Percentiles rank a stretch among this genome's conserved stretches.
Evolutionary conservation across 805 yeast species (phyloP).

Genomic region (Starmerella roubikii): DNA sequence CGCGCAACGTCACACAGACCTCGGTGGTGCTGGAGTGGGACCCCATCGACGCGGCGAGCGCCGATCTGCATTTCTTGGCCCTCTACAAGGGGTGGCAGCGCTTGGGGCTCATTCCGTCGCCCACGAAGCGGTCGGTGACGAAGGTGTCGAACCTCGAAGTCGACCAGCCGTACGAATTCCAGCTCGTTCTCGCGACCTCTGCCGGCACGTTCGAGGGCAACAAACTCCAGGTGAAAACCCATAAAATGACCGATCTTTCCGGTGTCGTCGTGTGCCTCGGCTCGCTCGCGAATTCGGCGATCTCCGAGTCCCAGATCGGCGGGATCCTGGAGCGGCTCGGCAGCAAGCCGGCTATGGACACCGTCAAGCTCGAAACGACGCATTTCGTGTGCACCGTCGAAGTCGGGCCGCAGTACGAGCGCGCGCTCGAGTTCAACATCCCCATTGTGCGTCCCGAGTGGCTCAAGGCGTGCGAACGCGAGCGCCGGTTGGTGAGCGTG

Average conservation of each 20-base stretch:
- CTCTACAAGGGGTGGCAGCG: slow-evolving; percentile 57
- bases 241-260: slow-evolving; percentile 86
- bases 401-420: slow-evolving; percentile 57
- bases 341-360: slow-evolving; percentile 61
- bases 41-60: slow-evolving; percentile 65
- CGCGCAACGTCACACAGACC: slow-evolving; percentile 80
- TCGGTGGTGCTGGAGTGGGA: slow-evolving; percentile 95
- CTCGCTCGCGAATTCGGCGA: slow-evolving; percentile 44
- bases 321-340: slow-evolving; percentile 56
- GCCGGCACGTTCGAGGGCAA: slow-evolving; percentile 77
- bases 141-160: slow-evolving; percentile 85
- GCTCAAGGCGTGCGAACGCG: slow-evolving; percentile 85
- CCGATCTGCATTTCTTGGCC: slow-evolving; percentile 60
- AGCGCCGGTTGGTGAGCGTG: slow-evolving; percentile 84
- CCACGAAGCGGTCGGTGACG: slow-evolving; percentile 61
- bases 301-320: slow-evolving; percentile 43
- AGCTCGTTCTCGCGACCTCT: slow-evolving; percentile 68
- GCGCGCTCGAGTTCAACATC: slow-evolving; percentile 72
- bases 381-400: slow-evolving; percentile 73
- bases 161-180: slow-evolving; percentile 68
- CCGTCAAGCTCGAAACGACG: slow-evolving; percentile 80
- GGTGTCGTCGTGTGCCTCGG: slow-evolving; percentile 91
- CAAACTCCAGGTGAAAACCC: slow-evolving; percentile 58
- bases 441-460: slow-evolving; percentile 95
- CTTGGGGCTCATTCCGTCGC: slow-evolving; percentile 73